These are phyloP conservation scores for Penicillium sp. DNA, from an alignment of 2,329 filamentous ascomycete species.

Conservation along the genomic window DNA sequence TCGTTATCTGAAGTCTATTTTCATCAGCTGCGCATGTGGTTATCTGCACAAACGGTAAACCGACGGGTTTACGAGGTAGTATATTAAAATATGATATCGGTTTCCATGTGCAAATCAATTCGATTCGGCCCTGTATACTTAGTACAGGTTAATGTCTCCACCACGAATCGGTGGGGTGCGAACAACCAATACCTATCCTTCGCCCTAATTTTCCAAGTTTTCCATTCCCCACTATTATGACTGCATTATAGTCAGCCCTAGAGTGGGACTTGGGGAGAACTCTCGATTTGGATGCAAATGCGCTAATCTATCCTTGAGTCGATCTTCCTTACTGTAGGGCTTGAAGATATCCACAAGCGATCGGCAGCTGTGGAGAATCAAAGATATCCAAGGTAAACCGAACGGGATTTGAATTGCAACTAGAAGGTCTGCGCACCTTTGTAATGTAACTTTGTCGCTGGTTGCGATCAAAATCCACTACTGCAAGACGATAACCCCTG, in stretches of 20 bases:
- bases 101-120: too few relatives aligned
- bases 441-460: conserved; percentile 10
- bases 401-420: conserved; percentile 15
- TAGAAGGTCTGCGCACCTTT: conserved; percentile 9
- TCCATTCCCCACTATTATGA: neutral
- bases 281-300: neutral
- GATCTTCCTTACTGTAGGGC: neutral
- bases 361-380: neutral
- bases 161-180: neutral
- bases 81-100: too few relatives aligned
- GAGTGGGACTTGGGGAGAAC: neutral
- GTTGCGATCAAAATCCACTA: conserved; percentile 6
- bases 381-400: neutral
- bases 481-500: neutral
- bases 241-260: neutral
- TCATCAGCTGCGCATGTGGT: too few relatives aligned
- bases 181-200: neutral
- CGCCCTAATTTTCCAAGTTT: neutral
- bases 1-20: too few relatives aligned
- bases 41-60: too few relatives aligned
- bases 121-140: too few relatives aligned
- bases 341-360: neutral
- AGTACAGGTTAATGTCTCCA: too few relatives aligned
- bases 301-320: neutral
- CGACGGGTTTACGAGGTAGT: too few relatives aligned